A percentile compares a stretch with the other conserved stretches of the same genome.
Evolutionary conservation across 768 basidiomycete genomes (phyloP).

Genomic region (Sarcodon aspratus): DNA sequence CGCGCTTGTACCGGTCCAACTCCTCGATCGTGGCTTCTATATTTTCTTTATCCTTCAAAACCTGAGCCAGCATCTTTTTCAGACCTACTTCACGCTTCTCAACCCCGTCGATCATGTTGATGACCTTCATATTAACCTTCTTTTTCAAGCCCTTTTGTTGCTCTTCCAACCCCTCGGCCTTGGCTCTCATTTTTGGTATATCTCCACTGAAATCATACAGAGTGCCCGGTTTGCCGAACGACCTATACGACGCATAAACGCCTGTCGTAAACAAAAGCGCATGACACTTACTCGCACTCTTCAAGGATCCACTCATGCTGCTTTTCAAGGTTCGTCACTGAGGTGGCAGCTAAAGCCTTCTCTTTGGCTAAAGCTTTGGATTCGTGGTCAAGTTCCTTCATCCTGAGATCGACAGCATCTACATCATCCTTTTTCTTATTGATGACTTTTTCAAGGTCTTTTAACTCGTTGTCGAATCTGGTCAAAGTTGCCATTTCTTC

Average conservation of each 20-base stretch:
- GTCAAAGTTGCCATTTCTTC: slow-evolving; percentile 83
- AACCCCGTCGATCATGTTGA: slow-evolving; percentile 95
- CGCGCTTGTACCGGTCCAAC: slow-evolving; percentile 88
- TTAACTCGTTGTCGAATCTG: slow-evolving; percentile 83
- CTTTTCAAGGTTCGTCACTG: slow-evolving; percentile 60
- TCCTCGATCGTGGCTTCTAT: slow-evolving; percentile 91
- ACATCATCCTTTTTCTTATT: slow-evolving; percentile 71
- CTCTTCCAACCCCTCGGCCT: slow-evolving; percentile 63
- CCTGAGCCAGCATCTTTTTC: slow-evolving; percentile 79
- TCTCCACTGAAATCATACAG: slow-evolving; percentile 75
- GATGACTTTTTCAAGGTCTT: slow-evolving; percentile 70
- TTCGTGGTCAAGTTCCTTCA: slow-evolving; percentile 64
- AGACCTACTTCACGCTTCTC: slow-evolving; percentile 88
- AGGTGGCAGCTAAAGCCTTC: slow-evolving; percentile 36
- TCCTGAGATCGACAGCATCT: slow-evolving; percentile 49
- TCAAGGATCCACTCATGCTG: slow-evolving; percentile 82
- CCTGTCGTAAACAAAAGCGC: not conserved
- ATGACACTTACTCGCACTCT: slow-evolving; percentile 64
- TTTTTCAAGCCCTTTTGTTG: slow-evolving; percentile 85
- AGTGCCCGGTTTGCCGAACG: slow-evolving; percentile 74
- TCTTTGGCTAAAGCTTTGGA: slow-evolving; percentile 56
- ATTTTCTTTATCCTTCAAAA: slow-evolving; percentile 87
- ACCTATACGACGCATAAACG: slow-evolving; percentile 28
- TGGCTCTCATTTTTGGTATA: slow-evolving; percentile 43
- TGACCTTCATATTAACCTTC: slow-evolving; percentile 90